Percentiles rank a stretch among this genome's conserved stretches.
Evolutionary conservation across 495 filamentous ascomycete species (phyloP).

Genomic region (Trichoderma orchidacearum): DNA sequence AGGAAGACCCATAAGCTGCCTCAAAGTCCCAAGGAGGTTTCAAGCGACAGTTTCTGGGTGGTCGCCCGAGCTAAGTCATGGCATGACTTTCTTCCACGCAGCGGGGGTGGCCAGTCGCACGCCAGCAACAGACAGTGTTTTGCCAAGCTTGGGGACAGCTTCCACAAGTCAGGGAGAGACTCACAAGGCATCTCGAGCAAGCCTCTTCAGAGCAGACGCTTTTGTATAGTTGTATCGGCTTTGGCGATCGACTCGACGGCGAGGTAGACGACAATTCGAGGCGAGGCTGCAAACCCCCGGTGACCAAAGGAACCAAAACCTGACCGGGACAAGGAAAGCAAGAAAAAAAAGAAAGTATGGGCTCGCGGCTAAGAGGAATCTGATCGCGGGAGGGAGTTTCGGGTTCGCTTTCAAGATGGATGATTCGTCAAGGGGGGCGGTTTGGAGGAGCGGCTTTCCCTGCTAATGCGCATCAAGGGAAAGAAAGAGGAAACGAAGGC

Average conservation of each 20-base stretch:
- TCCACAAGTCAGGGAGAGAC: background rate
- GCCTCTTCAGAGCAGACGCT: background rate
- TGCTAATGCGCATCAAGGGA: background rate
- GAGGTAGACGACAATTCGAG: background rate
- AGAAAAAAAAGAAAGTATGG: background rate
- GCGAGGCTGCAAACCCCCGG: background rate
- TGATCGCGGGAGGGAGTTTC: too few relatives aligned
- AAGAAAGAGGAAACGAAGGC: background rate
- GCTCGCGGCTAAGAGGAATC: too few relatives aligned
- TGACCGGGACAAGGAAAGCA: too few relatives aligned
- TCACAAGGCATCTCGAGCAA: constrained; percentile 3
- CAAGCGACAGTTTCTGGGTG: too few relatives aligned
- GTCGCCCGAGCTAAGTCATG: too few relatives aligned
- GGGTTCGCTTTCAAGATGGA: too few relatives aligned
- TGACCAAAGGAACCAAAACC: background rate
- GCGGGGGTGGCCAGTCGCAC: background rate
- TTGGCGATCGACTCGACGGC: background rate
- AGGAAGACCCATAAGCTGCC: too few relatives aligned
- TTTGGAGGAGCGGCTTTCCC: background rate
- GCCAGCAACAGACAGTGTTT: background rate
- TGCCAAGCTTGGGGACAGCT: background rate
- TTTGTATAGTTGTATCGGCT: background rate
- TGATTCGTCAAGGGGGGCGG: too few relatives aligned
- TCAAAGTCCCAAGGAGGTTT: too few relatives aligned
- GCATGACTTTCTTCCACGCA: too few relatives aligned